Evolutionary conservation across 2,329 filamentous ascomycete species (phyloP).

Genomic region (Nemania abortiva): DNA sequence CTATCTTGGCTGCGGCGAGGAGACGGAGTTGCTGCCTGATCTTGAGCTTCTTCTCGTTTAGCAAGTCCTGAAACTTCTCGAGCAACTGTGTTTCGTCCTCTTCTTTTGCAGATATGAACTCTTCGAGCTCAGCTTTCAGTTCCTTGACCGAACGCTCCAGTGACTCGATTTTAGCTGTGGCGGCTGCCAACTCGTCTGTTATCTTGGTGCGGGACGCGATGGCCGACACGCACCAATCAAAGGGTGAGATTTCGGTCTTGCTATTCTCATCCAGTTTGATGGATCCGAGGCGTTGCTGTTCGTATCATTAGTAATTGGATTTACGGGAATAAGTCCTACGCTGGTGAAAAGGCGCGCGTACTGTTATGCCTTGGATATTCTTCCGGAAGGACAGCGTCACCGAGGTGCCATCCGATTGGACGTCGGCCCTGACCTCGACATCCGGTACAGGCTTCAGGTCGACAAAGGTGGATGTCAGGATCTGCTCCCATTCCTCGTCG

Average conservation of each 20-base stretch:
- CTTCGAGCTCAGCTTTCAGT: constrained; percentile 72
- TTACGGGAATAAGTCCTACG: constrained; percentile 14
- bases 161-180: constrained; percentile 58
- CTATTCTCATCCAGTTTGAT: constrained; percentile 68
- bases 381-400: constrained; percentile 75
- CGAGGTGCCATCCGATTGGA: constrained; percentile 62
- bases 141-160: constrained; percentile 69
- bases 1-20: constrained; percentile 61
- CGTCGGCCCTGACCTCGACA: constrained; percentile 70
- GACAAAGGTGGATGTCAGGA: constrained; percentile 69
- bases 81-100: constrained; percentile 75
- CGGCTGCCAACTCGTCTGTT: constrained; percentile 57
- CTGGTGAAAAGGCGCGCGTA: constrained; percentile 54
- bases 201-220: constrained; percentile 62
- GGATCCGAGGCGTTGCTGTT: constrained; percentile 75
- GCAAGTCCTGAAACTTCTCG: constrained; percentile 75
- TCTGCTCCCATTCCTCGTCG: constrained; percentile 74
- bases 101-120: constrained; percentile 74
- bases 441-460: constrained; percentile 61
- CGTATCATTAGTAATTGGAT: constrained; percentile 29
- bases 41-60: constrained; percentile 85
- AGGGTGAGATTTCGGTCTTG: constrained; percentile 69
- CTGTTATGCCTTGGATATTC: constrained; percentile 75
- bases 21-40: constrained; percentile 79
- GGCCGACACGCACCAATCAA: constrained; percentile 76